Evolutionary conservation across 495 filamentous ascomycete genomes (phyloP).

Genomic region (Aspergillus ellipticus): DNA sequence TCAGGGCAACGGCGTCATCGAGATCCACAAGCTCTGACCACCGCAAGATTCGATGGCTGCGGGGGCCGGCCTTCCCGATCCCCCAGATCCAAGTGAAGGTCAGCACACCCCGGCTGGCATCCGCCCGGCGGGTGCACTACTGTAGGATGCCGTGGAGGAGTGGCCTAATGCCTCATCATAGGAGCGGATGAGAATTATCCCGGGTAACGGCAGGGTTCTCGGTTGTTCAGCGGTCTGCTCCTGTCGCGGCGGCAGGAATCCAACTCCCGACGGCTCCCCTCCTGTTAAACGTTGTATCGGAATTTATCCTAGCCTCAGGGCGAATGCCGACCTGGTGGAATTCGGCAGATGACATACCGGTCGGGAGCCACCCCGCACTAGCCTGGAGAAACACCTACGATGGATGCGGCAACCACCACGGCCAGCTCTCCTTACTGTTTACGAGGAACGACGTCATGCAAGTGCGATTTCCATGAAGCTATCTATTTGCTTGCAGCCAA

Average conservation of each 20-base stretch:
- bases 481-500: neutral
- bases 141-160: constrained; percentile 8
- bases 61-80: neutral
- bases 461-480: neutral
- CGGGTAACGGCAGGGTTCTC: neutral
- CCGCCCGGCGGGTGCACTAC: constrained; percentile 10
- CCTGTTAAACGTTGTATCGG: constrained; percentile 1
- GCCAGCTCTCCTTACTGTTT: neutral
- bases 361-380: neutral
- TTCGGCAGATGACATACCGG: neutral
- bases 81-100: constrained; percentile 9
- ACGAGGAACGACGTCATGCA: neutral
- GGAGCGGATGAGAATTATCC: constrained; percentile 6
- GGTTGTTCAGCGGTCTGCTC: neutral
- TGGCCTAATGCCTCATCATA: neutral
- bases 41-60: neutral
- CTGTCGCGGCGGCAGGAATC: neutral
- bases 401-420: neutral
- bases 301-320: neutral
- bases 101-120: constrained; percentile 3
- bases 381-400: neutral
- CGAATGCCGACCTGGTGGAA: neutral
- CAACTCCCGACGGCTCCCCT: neutral
- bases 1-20: constrained; percentile 1
- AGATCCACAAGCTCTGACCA: constrained; percentile 15